These are phyloP conservation scores for Fusarium proliferatum DNA, from an alignment of 2,329 filamentous ascomycete species.

Conservation along the genomic window DNA sequence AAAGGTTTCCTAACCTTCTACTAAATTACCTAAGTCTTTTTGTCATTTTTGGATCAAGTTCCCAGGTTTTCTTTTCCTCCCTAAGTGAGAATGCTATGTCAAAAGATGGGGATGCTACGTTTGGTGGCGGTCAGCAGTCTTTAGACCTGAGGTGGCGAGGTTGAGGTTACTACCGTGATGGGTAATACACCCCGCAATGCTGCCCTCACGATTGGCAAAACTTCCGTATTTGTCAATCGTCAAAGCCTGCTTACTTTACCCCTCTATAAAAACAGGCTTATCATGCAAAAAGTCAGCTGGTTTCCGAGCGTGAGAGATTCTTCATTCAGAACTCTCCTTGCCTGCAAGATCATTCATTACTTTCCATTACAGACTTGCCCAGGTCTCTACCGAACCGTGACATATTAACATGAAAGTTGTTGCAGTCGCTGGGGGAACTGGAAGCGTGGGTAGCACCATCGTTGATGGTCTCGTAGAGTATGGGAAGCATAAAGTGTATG, in stretches of 20 bases:
- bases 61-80: neutral
- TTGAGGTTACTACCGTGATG: slow-evolving; percentile 9
- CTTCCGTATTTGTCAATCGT: neutral
- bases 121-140: neutral
- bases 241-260: neutral
- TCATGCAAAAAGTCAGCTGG: neutral
- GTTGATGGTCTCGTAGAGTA: slow-evolving; percentile 32
- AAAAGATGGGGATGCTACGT: neutral
- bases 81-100: neutral
- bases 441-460: slow-evolving; percentile 31
- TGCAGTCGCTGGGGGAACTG: slow-evolving; percentile 35
- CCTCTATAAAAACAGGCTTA: neutral
- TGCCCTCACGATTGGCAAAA: neutral
- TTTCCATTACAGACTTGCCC: too few relatives aligned
- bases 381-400: accelerated
- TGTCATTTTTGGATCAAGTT: accelerated
- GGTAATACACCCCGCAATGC: neutral
- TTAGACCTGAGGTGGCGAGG: neutral
- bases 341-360: too few relatives aligned
- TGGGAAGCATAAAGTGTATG: slow-evolving; percentile 29
- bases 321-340: too few relatives aligned
- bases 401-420: slow-evolving; percentile 19
- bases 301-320: accelerated
- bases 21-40: neutral
- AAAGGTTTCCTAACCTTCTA: too few relatives aligned